Evolutionary conservation across 2,329 filamentous ascomycete genomes (phyloP).

Genomic region (Arthrobotrys pseudoclavata): DNA sequence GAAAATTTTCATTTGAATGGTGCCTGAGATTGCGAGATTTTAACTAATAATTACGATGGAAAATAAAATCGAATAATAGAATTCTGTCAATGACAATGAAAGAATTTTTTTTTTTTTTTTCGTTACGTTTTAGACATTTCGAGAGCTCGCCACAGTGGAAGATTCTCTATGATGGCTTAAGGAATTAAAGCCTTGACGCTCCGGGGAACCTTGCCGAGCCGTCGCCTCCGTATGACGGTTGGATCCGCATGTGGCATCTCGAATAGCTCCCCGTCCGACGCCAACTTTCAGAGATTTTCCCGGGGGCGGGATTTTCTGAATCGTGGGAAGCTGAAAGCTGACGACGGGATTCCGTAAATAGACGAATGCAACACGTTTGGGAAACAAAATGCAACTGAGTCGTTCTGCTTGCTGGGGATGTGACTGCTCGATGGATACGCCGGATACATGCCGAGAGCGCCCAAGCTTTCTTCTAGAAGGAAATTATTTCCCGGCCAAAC

Average conservation of each 20-base stretch:
- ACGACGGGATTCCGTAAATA: conserved; percentile 5
- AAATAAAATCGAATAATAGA: conserved; percentile 13
- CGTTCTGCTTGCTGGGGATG: conserved; percentile 6
- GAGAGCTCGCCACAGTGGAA: conserved; percentile 25
- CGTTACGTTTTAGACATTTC: conserved; percentile 10
- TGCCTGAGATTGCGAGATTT: conserved; percentile 41
- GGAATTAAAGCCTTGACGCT: not conserved
- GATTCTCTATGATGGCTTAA: conserved; percentile 36
- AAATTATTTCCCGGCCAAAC: conserved; percentile 20
- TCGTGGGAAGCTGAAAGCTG: not conserved
- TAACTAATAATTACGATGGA: conserved; percentile 20
- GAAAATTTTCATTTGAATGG: conserved; percentile 24
- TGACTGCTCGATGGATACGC: conserved; percentile 16
- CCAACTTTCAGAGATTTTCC: conserved; percentile 39
- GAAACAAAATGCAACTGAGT: conserved; percentile 24
- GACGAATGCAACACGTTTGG: conserved; percentile 5
- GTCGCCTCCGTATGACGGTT: conserved; percentile 33
- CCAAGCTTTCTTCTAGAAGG: conserved; percentile 19
- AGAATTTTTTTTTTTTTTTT: conserved; percentile 7
- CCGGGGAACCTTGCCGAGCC: conserved; percentile 24
- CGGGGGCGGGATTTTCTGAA: conserved; percentile 7
- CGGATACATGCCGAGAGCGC: conserved; percentile 23
- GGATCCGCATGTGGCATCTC: conserved; percentile 41
- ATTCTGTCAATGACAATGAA: conserved; percentile 13
- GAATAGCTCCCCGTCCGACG: conserved; percentile 22